Evolutionary conservation across 768 basidiomycete species (phyloP).

Genomic region (Kwoniella mangroviensis): DNA sequence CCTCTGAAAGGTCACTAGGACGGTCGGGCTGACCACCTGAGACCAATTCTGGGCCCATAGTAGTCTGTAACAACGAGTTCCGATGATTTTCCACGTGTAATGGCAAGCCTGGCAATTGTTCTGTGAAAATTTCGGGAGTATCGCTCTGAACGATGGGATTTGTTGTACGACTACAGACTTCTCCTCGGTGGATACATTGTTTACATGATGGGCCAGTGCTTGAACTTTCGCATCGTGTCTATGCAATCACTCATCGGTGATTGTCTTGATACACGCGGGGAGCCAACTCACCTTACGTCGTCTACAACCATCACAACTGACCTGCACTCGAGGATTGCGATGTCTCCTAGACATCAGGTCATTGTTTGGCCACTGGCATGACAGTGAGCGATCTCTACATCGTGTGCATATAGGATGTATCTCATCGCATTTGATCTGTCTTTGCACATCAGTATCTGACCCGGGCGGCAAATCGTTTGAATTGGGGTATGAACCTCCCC

Average conservation of each 20-base stretch:
- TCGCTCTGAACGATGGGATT: not conserved
- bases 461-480: not conserved
- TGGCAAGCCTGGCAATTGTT: not conserved
- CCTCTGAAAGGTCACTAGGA: not conserved
- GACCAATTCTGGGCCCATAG: not conserved
- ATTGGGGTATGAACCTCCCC: not conserved
- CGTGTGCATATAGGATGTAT: constrained; percentile 15
- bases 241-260: not conserved
- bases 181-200: not conserved
- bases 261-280: not conserved
- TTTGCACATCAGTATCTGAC: not conserved
- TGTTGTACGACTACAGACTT: not conserved
- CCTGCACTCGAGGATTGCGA: constrained; percentile 8
- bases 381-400: constrained; percentile 7
- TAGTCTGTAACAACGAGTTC: not conserved
- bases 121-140: not conserved
- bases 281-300: constrained; percentile 2
- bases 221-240: constrained; percentile 3
- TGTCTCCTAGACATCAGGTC: not conserved
- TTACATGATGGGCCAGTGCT: not conserved
- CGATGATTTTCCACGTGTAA: not conserved
- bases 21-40: not conserved
- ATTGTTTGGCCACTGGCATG: constrained; percentile 4
- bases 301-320: constrained; percentile 17
- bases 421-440: constrained; percentile 24